phyloP scores from a whole-genome alignment of 257 asterid species.

The Gardenia jasminoides region DNA sequence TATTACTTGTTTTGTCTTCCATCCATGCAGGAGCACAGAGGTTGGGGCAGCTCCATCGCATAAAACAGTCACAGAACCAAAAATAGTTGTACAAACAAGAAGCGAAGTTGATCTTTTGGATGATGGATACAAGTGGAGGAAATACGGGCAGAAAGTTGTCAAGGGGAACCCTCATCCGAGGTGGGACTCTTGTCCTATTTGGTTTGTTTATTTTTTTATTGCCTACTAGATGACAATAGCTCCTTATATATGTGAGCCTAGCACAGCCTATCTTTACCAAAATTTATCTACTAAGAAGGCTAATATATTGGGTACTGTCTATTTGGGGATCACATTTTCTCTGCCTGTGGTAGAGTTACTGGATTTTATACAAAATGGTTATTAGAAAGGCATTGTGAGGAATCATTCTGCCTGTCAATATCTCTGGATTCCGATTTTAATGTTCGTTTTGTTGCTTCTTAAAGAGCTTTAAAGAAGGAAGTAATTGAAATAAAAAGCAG shows the following conservation, averaged over 20 bases:
- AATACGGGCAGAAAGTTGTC: constrained; percentile 92
- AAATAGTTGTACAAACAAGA: constrained; percentile 85
- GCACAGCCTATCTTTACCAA: neutral
- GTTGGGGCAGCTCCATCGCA: constrained; percentile 45
- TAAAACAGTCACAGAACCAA: constrained; percentile 76
- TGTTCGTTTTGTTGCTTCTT: neutral
- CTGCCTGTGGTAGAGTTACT: neutral
- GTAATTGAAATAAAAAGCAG: neutral
- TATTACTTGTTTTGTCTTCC: neutral
- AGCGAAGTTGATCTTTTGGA: constrained; percentile 91
- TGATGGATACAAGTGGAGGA: constrained; percentile 92
- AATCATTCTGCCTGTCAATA: neutral
- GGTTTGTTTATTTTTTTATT: neutral
- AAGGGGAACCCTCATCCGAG: constrained; percentile 93
- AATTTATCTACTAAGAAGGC: neutral
- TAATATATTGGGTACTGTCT: neutral
- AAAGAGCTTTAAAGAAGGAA: neutral
- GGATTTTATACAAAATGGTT: neutral
- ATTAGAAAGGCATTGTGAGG: neutral
- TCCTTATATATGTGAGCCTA: neutral
- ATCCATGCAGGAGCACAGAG: constrained; percentile 47
- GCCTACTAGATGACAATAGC: neutral
- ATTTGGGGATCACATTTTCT: neutral
- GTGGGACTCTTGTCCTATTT: constrained; percentile 27
- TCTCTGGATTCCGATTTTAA: neutral